Base-by-base conservation (phyloP, 345 rosid genomes). In the Theobroma cacao region DNA sequence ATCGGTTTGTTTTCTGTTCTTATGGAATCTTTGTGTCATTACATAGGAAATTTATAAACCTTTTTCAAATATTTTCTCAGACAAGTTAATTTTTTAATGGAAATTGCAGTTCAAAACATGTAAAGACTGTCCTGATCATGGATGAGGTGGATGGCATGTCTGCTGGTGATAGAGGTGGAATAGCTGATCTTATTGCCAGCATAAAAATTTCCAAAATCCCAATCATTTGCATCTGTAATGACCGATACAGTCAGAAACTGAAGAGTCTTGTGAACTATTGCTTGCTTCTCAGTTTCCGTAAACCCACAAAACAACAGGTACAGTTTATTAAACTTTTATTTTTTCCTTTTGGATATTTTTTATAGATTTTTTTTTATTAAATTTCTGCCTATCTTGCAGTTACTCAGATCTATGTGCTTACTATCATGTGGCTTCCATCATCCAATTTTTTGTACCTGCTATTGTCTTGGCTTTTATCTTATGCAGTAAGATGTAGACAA, bases 81-180 rank as follows among this genome's bases (percentile, higher is more conserved):
- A 47, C 20, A 67, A 73, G 76, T 72, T 72, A 9, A 60, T 59
- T 30, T 74, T 31, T 18, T 55, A 43, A 80, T 82, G 78, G 43
- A 68, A 72, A 77, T 82, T 84, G 36, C 84, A 96, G 99, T 84
- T 86, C 90, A 61, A 92, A 90, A 83, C 90, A 83, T 81, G 88
- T 86, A 24, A 96, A 92, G 76, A 84, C 94, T 63, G 99, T 94
- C 81, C 88, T 96, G 62, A 91, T 96, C 78, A 96, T 96, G 99
- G 99, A 96, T 80, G 99, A 96, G 91, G 98, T 94, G 40, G 98
- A 96, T 91, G 99, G 99, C 64, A 96, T 96, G 99, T 96, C 99
- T 73, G 99, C 99, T 64, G 99, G 99, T 62, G 99, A 96, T 84
- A 89, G 99, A 86, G 98, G 98, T 78, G 99, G 99, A 84, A 79